A percentile compares a stretch with the other conserved stretches of the same genome.
phyloP scores from a whole-genome alignment of 2,329 filamentous ascomycete species.

The Rutstroemia sydowiana region DNA sequence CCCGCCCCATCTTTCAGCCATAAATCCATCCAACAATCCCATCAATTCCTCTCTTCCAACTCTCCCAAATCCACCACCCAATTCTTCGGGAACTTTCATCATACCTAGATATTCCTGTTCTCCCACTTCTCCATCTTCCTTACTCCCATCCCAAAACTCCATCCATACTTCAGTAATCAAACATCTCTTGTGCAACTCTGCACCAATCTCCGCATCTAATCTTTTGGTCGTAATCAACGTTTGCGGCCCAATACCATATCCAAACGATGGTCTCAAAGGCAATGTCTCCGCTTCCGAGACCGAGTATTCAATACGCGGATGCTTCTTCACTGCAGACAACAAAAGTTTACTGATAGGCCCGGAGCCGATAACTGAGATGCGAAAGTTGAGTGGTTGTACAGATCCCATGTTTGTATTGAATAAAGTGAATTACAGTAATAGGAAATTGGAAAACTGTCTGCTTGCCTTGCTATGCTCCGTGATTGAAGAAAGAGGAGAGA shows the following conservation, averaged over 20 bases:
- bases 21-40: constrained; percentile 8
- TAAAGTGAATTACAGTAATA: no score
- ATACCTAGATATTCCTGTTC: not conserved
- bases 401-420: no score
- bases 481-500: no score
- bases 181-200: not conserved
- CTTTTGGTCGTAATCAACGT: constrained; percentile 2
- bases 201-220: constrained; percentile 4
- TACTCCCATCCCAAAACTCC: constrained; percentile 1
- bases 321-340: constrained; percentile 3
- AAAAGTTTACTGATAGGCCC: constrained; percentile 13
- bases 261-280: constrained; percentile 9
- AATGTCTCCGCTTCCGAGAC: constrained; percentile 11
- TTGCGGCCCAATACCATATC: constrained; percentile 9
- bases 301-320: constrained; percentile 9
- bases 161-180: constrained; percentile 8
- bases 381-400: constrained; percentile 9
- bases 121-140: not conserved
- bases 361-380: constrained; percentile 11
- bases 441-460: no score
- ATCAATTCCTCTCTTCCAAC: constrained; percentile 9
- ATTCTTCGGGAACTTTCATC: not conserved
- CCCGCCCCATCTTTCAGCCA: not conserved
- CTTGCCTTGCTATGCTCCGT: no score
- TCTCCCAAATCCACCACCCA: constrained; percentile 6